These are phyloP conservation scores for Reticulascus tulasneorum DNA, from an alignment of 2,329 filamentous ascomycete genomes.

Conservation along the genomic window DNA sequence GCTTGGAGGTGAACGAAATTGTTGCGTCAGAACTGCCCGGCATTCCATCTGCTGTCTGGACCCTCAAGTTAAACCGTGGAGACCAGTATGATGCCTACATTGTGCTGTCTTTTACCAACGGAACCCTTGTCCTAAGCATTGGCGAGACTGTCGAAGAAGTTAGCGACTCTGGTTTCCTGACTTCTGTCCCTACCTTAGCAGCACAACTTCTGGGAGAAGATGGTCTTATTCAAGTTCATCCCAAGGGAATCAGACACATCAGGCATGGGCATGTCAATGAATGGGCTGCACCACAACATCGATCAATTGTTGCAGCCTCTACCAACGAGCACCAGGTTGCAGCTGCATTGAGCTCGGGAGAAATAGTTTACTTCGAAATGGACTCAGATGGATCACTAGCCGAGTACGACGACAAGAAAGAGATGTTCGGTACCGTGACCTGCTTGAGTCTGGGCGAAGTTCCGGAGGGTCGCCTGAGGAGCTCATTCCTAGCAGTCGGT, in stretches of 20 bases:
- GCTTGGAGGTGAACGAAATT: slow-evolving; percentile 88
- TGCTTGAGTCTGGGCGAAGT: slow-evolving; percentile 92
- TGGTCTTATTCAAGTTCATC: slow-evolving; percentile 88
- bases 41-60: slow-evolving; percentile 91
- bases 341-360: slow-evolving; percentile 88
- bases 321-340: slow-evolving; percentile 93
- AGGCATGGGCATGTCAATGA: slow-evolving; percentile 76
- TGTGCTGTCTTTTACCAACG: slow-evolving; percentile 86
- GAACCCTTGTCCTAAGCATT: slow-evolving; percentile 88
- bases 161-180: slow-evolving; percentile 86
- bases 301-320: slow-evolving; percentile 90
- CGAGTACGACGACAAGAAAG: slow-evolving; percentile 91
- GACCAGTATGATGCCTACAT: slow-evolving; percentile 94
- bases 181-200: slow-evolving; percentile 82
- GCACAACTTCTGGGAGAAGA: slow-evolving; percentile 94
- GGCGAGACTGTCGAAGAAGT: slow-evolving; percentile 97
- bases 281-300: slow-evolving; percentile 89
- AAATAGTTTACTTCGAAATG: slow-evolving; percentile 98
- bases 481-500: slow-evolving; percentile 90
- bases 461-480: slow-evolving; percentile 82
- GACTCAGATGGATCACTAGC: slow-evolving; percentile 85
- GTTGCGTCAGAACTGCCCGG: slow-evolving; percentile 90
- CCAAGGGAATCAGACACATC: slow-evolving; percentile 93
- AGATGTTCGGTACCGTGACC: slow-evolving; percentile 93
- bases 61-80: slow-evolving; percentile 75